Conservation (phyloP, 768 basidiomycete species). For the Russula ochroleuca region DNA sequence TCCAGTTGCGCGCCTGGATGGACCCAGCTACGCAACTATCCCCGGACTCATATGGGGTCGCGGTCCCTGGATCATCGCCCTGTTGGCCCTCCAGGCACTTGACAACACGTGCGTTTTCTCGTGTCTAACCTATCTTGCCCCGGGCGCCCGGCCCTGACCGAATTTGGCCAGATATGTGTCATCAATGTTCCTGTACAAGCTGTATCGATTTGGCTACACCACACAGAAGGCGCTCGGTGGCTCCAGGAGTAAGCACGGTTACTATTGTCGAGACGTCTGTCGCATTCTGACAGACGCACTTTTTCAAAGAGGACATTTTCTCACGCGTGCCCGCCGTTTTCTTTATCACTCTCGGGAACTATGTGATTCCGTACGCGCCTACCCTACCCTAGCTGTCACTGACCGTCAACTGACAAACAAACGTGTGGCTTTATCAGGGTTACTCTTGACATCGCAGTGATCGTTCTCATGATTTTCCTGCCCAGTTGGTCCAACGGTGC, state of each 20-base stretch:
- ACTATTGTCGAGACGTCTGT: neutral
- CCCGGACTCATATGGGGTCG: constrained; percentile 23
- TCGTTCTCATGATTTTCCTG: constrained; percentile 17
- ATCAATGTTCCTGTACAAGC: constrained; percentile 25
- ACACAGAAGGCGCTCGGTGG: constrained; percentile 16
- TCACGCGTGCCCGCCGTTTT: constrained; percentile 25
- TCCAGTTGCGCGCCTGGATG: constrained; percentile 11
- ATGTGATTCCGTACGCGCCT: constrained; percentile 23
- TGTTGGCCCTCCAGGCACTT: constrained; percentile 23
- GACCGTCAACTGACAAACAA: constrained; percentile 5
- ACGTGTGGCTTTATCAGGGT: constrained; percentile 13
- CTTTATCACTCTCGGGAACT: constrained; percentile 25
- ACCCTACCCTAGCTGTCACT: neutral
- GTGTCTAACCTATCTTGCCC: neutral
- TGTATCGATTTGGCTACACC: constrained; percentile 19
- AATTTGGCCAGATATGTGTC: constrained; percentile 20
- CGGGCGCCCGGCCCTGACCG: neutral
- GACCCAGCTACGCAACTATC: constrained; percentile 9
- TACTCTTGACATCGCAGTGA: constrained; percentile 19
- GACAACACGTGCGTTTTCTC: constrained; percentile 21
- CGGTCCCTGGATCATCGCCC: constrained; percentile 19
- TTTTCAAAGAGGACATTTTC: constrained; percentile 17
- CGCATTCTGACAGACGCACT: neutral
- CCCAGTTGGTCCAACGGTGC: constrained; percentile 20
- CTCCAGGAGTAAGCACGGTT: constrained; percentile 10